Base-by-base conservation (phyloP, 768 basidiomycete genomes). In the Suillus americanus region DNA sequence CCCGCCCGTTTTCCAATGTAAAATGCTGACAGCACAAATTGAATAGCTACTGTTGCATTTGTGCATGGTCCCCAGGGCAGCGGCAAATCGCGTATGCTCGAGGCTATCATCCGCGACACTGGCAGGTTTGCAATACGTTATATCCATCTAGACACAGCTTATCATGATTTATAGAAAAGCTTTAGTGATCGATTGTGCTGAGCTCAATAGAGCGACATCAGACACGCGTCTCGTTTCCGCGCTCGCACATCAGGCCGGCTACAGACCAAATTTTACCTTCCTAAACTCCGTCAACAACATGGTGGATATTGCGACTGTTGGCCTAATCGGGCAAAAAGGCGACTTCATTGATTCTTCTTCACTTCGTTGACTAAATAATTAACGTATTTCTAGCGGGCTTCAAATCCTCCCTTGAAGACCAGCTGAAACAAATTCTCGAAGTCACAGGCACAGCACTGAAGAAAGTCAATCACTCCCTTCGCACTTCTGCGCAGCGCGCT, bases 251-350 rank as follows among this genome's bases (percentile, higher is more conserved):
- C 92, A 97, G 70, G 94, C 91, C 0, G 95, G 97, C 41, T 94
- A 94, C 72, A 90, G 88, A 83, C 96, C 95, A 5, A 83, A 94
- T 7, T 96, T 97, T 77, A 89, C 89, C 5, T 91, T 95, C 78
- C 79, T 94, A 57, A 88, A 89, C 70, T 94, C 91, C 0, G 77
- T 94, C 72, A 91, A 85, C 70, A 90, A 86, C 66, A 77, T 99
- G 63, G 86, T 98, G 66, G 97, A 99, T 73, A 82, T 99, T n/a
- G 95, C 94, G 1, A 90, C 89, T 64, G 85, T 95, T 50, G 96
- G 96, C 2, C 72, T 99, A n/a, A 97, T 97, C 69, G 97, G 97
- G 3, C 94, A 97, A 72, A 98, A 98, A 79, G 86, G 93, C 90
- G 62, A 48, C 57, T 63, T 30, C 8, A 61, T 6, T 10, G 30